Evolutionary conservation across 2,329 filamentous ascomycete species (phyloP).

Genomic region (Microcyclospora tardicrescens): DNA sequence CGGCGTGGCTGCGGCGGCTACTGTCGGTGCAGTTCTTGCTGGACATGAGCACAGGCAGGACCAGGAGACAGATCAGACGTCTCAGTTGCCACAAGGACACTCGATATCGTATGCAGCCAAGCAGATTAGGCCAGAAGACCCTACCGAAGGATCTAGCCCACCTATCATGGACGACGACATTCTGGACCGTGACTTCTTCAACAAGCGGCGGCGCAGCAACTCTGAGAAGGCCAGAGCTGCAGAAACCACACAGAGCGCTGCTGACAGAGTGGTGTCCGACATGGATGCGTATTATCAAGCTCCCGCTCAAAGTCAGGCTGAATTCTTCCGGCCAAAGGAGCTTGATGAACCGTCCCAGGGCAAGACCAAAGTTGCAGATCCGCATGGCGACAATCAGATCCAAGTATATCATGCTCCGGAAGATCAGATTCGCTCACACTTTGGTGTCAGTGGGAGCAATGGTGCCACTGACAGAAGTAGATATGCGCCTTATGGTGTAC

Average conservation of each 20-base stretch:
- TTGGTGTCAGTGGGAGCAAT: slow-evolving; percentile 6
- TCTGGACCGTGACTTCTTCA: slow-evolving; percentile 33
- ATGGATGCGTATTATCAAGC: slow-evolving; percentile 27
- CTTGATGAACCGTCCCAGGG: slow-evolving; percentile 26
- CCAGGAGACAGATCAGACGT: slow-evolving; percentile 1
- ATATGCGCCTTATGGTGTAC: slow-evolving; percentile 28
- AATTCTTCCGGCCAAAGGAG: slow-evolving; percentile 36
- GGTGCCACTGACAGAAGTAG: slow-evolving; percentile 5
- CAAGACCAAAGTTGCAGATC: slow-evolving; percentile 26
- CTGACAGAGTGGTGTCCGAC: slow-evolving; percentile 30
- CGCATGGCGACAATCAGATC: slow-evolving; percentile 33
- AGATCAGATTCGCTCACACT: slow-evolving; percentile 8
- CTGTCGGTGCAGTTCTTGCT: slow-evolving; percentile 17
- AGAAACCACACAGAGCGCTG: slow-evolving; percentile 20
- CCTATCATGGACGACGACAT: slow-evolving; percentile 33
- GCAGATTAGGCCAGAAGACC: slow-evolving; percentile 18
- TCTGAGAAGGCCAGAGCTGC: slow-evolving; percentile 13
- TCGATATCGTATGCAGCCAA: slow-evolving; percentile 4
- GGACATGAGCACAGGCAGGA: slow-evolving; percentile 9
- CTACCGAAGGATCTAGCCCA: slow-evolving; percentile 19
- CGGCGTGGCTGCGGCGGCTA: slow-evolving; percentile 21
- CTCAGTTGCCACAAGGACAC: background rate
- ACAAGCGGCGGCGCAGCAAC: slow-evolving; percentile 20
- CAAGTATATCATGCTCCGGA: slow-evolving; percentile 30
- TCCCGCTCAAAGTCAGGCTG: slow-evolving; percentile 28